Base-by-base conservation (phyloP, 768 basidiomycete genomes). In the Cystobasidium ongulense region DNA sequence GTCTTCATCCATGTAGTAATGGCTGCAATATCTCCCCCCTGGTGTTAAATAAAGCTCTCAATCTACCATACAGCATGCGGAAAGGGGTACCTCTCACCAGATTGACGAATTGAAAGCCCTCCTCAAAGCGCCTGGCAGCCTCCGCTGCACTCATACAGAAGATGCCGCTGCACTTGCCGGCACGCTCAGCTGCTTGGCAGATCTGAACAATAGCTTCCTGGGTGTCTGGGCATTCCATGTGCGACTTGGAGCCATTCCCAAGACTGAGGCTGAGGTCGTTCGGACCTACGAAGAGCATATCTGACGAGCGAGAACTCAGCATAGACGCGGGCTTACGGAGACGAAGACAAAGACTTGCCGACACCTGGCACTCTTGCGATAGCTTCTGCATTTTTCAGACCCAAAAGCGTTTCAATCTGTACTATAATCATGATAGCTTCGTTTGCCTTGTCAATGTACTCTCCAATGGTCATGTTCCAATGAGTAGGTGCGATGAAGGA, bases 351-450 rank as follows among this genome's bases (percentile, higher is more conserved):
- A 11, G 57, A 61, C 57, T 13, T 61, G 25, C 57, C 57, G 57
- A 61, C 25, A 11, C 57, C 57, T 13, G 57, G 57, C 25, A 61
- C 57, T 11, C 23, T 33, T 11, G 57, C 57, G 25, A 61, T 61
- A 17, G n/a, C 57, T 17, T 61, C 57, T 11, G 31, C 57, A 27
- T 61, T 61, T 33, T 61, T 27, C 57, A 61, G 13, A 13, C 57
- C 57, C 57, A 23, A 23, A 11, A 27, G 57, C 57, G 57, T 61
- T 25, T 61, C 57, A 61, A 61, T 61, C 57, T 61, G 57, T 11
- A 61, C 31, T 33, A 61, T 61, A 23, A 33, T 61, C 57, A 61
- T 23, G 25, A 61, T 27, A 13, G n/a, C 31, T 13, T 23, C 57
- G 31, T 61, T 61, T 61, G 57, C 57, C 13, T 27, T 23, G n/a